Evolutionary conservation across 805 yeast species (phyloP), one percentile per base, ranked within the genome.

Genomic region (Starmerella riodocensis): DNA sequence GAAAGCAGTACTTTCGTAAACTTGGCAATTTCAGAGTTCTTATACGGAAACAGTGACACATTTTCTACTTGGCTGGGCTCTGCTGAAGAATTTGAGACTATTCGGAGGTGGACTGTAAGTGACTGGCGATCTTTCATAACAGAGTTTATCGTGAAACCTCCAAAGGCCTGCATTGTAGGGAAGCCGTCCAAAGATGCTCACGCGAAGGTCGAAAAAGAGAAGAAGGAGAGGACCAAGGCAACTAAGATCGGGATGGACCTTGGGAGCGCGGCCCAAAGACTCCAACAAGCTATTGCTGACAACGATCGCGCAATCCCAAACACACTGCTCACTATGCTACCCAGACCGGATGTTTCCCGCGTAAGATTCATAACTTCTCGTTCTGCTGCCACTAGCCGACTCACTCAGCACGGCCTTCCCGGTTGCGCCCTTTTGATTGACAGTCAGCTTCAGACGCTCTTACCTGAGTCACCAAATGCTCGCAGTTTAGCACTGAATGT

Each of bases 251-350:
- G 62, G 17, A 65, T 64, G 0, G 93, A 91, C 0, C 69, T 80
- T 31, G 57, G 60, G 14, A 52, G 67, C 27, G 59, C 82, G 30
- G 71, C 62, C 11, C 56, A 66, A 20, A 62, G 64, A 36, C 62
- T 91, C 29, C 66, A 74, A 20, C 45, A 53, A 0, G 96, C 96
- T 0, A 76, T 74, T 50, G 63, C 56, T 2, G 66, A 64, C 34
- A 88, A 88, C 57, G 80, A 83, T 54, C 61, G 53, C n/a, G 78
- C 80, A 18, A 79, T 91, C 45, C 96, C 97, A 0, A 68, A 71
- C 9, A 67, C 67, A 1, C 60, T 85, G 5, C 56, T 88, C 16
- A 62, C 69, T 3, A 54, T 66, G 20, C 85, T 84, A 58, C 71
- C 71, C 3, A 69, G 71, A 19, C 86, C 93, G 4, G 82, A 84